phyloP scores from a whole-genome alignment of 345 rosid species.

The Isatis tinctoria region DNA sequence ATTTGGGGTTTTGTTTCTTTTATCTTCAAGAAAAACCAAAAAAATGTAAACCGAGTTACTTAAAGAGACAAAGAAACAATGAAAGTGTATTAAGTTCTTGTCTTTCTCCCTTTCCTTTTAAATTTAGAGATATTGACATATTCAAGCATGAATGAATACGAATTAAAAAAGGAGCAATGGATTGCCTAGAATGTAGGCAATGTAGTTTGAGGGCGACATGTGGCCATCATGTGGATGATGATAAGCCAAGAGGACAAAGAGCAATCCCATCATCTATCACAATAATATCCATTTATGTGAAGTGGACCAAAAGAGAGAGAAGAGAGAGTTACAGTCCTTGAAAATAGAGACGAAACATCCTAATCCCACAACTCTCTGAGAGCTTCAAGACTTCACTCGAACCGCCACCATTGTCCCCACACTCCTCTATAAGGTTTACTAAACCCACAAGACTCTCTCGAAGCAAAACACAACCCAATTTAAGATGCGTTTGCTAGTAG shows the following conservation, averaged over 20 bases:
- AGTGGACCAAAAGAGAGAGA: slow-evolving; percentile 37
- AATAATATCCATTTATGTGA: slow-evolving; percentile 29
- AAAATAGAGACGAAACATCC: slow-evolving; percentile 18
- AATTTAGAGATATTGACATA: slow-evolving; percentile 20
- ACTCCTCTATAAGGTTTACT: slow-evolving; percentile 13
- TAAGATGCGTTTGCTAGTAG: slow-evolving; percentile 31
- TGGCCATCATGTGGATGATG: slow-evolving; percentile 32
- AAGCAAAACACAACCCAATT: background rate
- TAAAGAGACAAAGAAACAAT: slow-evolving; percentile 30
- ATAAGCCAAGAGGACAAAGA: slow-evolving; percentile 28
- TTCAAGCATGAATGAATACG: slow-evolving; percentile 11
- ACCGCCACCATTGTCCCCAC: slow-evolving; percentile 22
- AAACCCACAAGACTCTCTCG: slow-evolving; percentile 11
- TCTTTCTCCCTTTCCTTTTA: background rate
- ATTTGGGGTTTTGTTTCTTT: slow-evolving; percentile 27
- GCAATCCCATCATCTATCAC: slow-evolving; percentile 23
- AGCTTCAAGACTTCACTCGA: slow-evolving; percentile 34
- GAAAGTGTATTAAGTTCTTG: slow-evolving; percentile 29
- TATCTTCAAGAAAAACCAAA: background rate
- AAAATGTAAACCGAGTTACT: slow-evolving; percentile 22
- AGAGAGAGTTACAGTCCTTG: slow-evolving; percentile 19
- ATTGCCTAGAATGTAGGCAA: slow-evolving; percentile 35
- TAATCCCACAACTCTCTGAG: slow-evolving; percentile 14
- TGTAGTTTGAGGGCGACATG: slow-evolving; percentile 16
- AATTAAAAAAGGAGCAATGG: slow-evolving; percentile 4